Evolutionary conservation across 2,329 filamentous ascomycete species (phyloP).

Genomic region (Penicillium palitans): DNA sequence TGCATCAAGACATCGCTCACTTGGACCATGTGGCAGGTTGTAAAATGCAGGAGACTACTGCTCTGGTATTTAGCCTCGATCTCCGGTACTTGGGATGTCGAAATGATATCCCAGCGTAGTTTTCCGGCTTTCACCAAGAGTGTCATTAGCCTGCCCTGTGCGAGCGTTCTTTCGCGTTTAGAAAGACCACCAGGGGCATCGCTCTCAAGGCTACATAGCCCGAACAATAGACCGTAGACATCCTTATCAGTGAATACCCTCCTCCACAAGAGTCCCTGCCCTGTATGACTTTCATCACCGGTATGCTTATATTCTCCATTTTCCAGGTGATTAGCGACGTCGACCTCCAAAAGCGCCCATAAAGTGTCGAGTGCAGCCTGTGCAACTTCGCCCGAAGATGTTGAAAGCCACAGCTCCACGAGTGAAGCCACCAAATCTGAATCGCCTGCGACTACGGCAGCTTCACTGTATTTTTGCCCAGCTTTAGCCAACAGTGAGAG

Average conservation of each 20-base stretch:
- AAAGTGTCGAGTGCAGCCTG: slow-evolving; percentile 56
- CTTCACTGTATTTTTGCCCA: slow-evolving; percentile 51
- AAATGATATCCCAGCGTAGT: slow-evolving; percentile 57
- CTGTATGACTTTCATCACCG: slow-evolving; percentile 29
- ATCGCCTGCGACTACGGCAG: slow-evolving; percentile 59
- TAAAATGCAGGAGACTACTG: slow-evolving; percentile 56
- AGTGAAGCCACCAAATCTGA: slow-evolving; percentile 56
- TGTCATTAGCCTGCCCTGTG: slow-evolving; percentile 61
- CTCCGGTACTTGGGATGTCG: slow-evolving; percentile 52
- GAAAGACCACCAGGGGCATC: slow-evolving; percentile 42
- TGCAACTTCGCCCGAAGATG: slow-evolving; percentile 56
- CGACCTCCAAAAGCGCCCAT: slow-evolving; percentile 54
- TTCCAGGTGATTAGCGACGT: slow-evolving; percentile 41
- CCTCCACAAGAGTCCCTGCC: slow-evolving; percentile 61
- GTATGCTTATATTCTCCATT: slow-evolving; percentile 25
- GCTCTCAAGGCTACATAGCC: slow-evolving; percentile 51
- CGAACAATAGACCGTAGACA: slow-evolving; percentile 59
- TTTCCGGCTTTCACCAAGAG: slow-evolving; percentile 56
- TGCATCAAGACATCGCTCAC: slow-evolving; percentile 61
- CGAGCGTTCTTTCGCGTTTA: slow-evolving; percentile 57
- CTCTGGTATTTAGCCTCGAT: slow-evolving; percentile 49
- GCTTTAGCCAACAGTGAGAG: slow-evolving; percentile 60
- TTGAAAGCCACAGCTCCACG: slow-evolving; percentile 60
- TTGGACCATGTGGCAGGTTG: slow-evolving; percentile 57
- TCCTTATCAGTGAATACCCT: slow-evolving; percentile 61